A percentile compares a stretch with the other conserved stretches of the same genome.
Evolutionary conservation across 805 yeast genomes (phyloP).

Genomic region (Starmerella ratchasimensis): DNA sequence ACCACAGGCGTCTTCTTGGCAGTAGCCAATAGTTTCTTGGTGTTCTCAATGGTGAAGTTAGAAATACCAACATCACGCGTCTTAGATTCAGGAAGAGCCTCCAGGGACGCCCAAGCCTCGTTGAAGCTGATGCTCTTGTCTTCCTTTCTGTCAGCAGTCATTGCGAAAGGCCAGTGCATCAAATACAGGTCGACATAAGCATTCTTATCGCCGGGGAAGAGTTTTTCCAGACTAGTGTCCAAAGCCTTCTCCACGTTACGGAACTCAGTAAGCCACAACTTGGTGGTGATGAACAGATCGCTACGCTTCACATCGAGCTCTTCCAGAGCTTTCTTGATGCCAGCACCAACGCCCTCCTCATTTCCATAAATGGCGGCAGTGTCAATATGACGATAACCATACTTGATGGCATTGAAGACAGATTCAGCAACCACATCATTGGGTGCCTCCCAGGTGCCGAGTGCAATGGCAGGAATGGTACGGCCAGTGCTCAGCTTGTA

Average conservation of each 20-base stretch:
- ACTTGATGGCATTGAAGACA: constrained; percentile 45
- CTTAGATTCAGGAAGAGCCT: constrained; percentile 39
- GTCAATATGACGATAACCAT: constrained; percentile 62
- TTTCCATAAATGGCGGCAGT: constrained; percentile 59
- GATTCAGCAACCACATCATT: constrained; percentile 36
- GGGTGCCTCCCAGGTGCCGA: constrained; percentile 49
- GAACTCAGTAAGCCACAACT: constrained; percentile 36
- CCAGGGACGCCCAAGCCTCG: constrained; percentile 52
- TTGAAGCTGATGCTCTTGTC: constrained; percentile 27
- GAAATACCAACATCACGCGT: constrained; percentile 64
- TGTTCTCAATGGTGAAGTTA: constrained; percentile 45
- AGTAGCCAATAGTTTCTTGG: constrained; percentile 35
- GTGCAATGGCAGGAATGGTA: constrained; percentile 50
- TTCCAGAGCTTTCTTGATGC: constrained; percentile 25
- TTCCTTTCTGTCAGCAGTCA: constrained; percentile 3
- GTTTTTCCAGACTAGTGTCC: constrained; percentile 36
- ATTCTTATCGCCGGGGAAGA: constrained; percentile 29
- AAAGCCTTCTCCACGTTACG: constrained; percentile 36
- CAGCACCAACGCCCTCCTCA: constrained; percentile 52
- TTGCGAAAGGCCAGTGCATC: constrained; percentile 52
- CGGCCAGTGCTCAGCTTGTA: constrained; percentile 45
- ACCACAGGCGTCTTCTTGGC: constrained; percentile 44
- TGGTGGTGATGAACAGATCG: constrained; percentile 50
- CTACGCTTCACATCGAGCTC: constrained; percentile 32
- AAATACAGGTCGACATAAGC: constrained; percentile 55